Evolutionary conservation across 2,329 filamentous ascomycete species (phyloP).

Genomic region (Septoria linicola): DNA sequence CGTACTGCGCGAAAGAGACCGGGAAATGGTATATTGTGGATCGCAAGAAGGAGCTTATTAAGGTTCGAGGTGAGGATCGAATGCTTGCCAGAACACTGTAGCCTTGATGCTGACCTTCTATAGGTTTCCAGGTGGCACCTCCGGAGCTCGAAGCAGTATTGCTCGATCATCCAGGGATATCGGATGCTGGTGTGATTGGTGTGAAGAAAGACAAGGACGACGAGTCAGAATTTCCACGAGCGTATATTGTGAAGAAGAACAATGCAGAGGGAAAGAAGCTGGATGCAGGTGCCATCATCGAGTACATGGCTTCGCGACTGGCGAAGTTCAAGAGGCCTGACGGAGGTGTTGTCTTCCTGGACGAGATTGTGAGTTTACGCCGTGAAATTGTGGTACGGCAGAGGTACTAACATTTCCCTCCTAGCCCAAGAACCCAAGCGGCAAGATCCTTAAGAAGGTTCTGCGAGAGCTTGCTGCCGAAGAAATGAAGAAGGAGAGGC

Average conservation of each 20-base stretch:
- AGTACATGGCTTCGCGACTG: conserved; percentile 61
- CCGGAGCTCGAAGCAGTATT: conserved; percentile 80
- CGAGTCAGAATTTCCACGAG: conserved; percentile 63
- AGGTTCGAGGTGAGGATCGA: conserved; percentile 43
- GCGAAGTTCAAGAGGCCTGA: conserved; percentile 62
- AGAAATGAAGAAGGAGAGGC: conserved; percentile 66
- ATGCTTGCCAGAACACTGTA: no score
- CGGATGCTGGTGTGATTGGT: conserved; percentile 77
- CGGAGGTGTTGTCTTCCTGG: conserved; percentile 58
- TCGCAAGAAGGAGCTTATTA: conserved; percentile 64
- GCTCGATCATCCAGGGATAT: conserved; percentile 68
- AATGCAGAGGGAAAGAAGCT: conserved; percentile 51
- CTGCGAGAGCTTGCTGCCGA: conserved; percentile 66
- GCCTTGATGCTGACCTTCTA: no score
- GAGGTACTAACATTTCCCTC: background rate
- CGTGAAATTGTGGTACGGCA: background rate
- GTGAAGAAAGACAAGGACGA: conserved; percentile 57
- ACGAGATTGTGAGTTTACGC: conserved; percentile 42
- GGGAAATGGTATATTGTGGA: conserved; percentile 80
- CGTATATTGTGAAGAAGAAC: conserved; percentile 59
- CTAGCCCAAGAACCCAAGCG: conserved; percentile 58
- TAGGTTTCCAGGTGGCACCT: conserved; percentile 74
- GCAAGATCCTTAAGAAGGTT: conserved; percentile 54
- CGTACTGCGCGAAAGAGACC: conserved; percentile 74
- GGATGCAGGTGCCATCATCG: conserved; percentile 52